Conservation (phyloP, 2,329 filamentous ascomycete genomes). For the Fusarium marasasianum region DNA sequence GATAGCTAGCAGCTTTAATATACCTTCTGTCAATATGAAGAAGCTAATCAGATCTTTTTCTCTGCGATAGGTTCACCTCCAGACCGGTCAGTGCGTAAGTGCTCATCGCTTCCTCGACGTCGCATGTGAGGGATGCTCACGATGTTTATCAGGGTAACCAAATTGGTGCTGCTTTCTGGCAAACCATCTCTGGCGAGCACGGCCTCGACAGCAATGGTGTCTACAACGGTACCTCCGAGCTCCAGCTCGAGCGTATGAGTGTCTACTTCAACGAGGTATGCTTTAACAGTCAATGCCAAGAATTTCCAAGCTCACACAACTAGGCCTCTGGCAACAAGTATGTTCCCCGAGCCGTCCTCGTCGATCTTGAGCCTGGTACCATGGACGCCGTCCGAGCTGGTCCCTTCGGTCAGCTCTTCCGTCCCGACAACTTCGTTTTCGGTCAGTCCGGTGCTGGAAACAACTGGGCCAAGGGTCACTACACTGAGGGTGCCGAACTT, state of each 20-base stretch:
- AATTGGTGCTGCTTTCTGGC: conserved; percentile 99
- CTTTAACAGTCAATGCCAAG: not conserved
- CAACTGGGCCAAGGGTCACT: conserved; percentile 99
- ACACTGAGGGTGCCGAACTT: conserved; percentile 99
- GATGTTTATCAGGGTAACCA: conserved; percentile 85
- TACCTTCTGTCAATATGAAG: conserved; percentile 37
- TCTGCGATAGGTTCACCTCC: conserved; percentile 92
- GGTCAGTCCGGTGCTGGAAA: conserved; percentile 99
- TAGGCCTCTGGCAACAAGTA: conserved; percentile 98
- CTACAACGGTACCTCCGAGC: conserved; percentile 98
- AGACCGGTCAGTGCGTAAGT: conserved; percentile 98
- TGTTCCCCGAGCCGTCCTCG: conserved; percentile 97
- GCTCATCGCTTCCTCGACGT: conserved; percentile 8
- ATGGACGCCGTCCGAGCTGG: conserved; percentile 99
- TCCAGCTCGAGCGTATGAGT: conserved; percentile 99
- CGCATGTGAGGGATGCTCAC: conserved; percentile 48
- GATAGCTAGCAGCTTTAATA: conserved; percentile 20
- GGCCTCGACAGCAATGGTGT: conserved; percentile 97
- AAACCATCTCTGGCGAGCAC: conserved; percentile 89
- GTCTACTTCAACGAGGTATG: conserved; percentile 91
- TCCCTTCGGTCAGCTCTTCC: conserved; percentile 99
- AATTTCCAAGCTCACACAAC: conserved; percentile 24
- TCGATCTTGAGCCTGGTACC: conserved; percentile 99
- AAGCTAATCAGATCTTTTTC: conserved; percentile 64
- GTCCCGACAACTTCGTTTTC: conserved; percentile 99